Percentiles rank a stretch among this genome's conserved stretches.
phyloP scores from a whole-genome alignment of 352 stramenopile genomes.

The Pythium monospermum region DNA sequence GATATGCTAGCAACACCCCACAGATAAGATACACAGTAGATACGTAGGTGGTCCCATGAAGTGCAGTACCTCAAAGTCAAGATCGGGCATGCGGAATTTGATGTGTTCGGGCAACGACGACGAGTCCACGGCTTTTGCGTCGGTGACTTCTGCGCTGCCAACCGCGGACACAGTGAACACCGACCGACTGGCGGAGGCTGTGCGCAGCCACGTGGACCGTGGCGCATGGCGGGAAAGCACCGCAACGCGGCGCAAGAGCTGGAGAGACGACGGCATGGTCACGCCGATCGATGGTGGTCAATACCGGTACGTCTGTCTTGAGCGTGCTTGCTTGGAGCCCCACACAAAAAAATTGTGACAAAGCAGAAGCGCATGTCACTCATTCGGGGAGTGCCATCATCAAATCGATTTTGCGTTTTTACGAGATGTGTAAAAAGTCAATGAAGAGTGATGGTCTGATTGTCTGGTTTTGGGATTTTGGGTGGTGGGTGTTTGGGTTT shows the following conservation, averaged over 20 bases:
- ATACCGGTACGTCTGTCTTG: no score
- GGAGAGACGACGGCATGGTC: background rate
- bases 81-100: constrained; percentile 85
- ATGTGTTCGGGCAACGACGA: constrained; percentile 64
- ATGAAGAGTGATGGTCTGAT: constrained; percentile 8
- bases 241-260: background rate
- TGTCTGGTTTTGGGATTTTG: constrained; percentile 6
- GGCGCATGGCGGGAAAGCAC: background rate
- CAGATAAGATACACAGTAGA: constrained; percentile 1
- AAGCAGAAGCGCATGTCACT: constrained; percentile 5
- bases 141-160: background rate
- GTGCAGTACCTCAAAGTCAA: constrained; percentile 66
- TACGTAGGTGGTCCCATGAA: background rate
- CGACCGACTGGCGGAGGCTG: background rate
- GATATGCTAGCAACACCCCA: constrained; percentile 39
- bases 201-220: background rate
- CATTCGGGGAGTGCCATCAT: background rate
- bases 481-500: constrained; percentile 12
- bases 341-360: no score
- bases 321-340: no score
- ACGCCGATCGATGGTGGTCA: background rate
- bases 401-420: constrained; percentile 2
- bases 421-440: constrained; percentile 4
- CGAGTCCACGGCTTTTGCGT: no score
- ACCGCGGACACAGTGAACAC: background rate